phyloP scores from a whole-genome alignment of 345 rosid genomes.

The Citropsis articulata region DNA sequence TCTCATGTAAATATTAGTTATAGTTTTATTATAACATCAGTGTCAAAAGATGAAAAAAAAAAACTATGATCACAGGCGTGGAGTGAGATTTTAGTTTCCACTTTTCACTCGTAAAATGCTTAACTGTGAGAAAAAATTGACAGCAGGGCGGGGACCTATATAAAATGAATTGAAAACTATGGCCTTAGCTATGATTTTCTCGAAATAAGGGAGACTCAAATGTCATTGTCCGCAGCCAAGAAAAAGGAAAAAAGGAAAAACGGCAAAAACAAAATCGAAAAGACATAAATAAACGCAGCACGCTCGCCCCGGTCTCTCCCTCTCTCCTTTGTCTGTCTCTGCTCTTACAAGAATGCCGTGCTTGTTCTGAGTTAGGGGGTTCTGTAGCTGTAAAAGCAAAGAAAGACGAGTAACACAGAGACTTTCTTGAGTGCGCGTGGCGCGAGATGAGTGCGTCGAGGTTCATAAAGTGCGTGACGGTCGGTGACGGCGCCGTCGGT shows the following conservation, averaged over 20 bases:
- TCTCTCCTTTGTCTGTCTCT: neutral
- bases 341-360: neutral
- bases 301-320: neutral
- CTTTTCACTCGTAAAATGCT: too few species aligned
- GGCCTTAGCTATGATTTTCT: neutral
- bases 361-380: constrained; percentile 21
- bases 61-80: too few species aligned
- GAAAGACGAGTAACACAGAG: neutral
- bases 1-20: too few species aligned
- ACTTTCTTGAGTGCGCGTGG: neutral
- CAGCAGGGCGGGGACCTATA: neutral
- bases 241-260: too few species aligned
- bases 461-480: constrained; percentile 80
- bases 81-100: too few species aligned
- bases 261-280: neutral
- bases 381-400: neutral
- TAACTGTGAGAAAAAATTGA: too few species aligned
- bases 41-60: too few species aligned
- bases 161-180: neutral
- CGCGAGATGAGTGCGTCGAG: constrained; percentile 62
- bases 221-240: neutral
- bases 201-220: neutral
- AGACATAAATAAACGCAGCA: neutral
- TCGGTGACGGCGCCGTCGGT: constrained; percentile 82
- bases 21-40: too few species aligned